phyloP scores from a whole-genome alignment of 2,329 filamentous ascomycete genomes.

The Epichloe gansuensis region DNA sequence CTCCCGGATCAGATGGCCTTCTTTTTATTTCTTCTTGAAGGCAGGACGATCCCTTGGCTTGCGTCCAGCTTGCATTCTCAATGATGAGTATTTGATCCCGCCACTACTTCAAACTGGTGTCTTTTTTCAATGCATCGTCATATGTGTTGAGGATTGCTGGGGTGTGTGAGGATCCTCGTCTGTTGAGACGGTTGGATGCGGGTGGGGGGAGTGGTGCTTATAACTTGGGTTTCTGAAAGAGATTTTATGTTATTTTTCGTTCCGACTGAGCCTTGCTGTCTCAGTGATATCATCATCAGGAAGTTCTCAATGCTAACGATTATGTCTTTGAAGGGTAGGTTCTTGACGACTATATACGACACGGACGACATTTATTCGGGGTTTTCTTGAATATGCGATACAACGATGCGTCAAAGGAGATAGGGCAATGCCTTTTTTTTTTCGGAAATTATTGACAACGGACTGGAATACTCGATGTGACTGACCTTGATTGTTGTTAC shows the following conservation, averaged over 20 bases:
- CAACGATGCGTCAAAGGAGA: too few relatives aligned
- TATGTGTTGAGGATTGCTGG: constrained; percentile 14
- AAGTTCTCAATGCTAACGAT: neutral
- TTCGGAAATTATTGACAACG: too few relatives aligned
- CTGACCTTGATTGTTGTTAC: too few relatives aligned
- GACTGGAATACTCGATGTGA: too few relatives aligned
- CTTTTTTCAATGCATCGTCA: constrained; percentile 20
- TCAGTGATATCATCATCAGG: too few relatives aligned
- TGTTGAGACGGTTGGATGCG: constrained; percentile 17
- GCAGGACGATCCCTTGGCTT: constrained; percentile 9
- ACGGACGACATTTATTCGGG: too few relatives aligned
- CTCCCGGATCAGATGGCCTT: constrained; percentile 11
- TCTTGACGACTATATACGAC: neutral
- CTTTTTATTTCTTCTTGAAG: neutral
- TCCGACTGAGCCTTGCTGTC: too few relatives aligned
- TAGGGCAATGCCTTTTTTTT: too few relatives aligned
- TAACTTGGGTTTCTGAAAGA: constrained; percentile 33
- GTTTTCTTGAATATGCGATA: too few relatives aligned
- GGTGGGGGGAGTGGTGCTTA: constrained; percentile 31
- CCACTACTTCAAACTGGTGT: constrained; percentile 9
- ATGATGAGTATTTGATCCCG: constrained; percentile 9
- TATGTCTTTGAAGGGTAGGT: neutral
- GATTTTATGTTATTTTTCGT: constrained; percentile 8
- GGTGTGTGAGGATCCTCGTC: constrained; percentile 9
- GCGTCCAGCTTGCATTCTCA: constrained; percentile 1